Conservation (phyloP, 495 filamentous ascomycete genomes). For the Xylaria palmicola region DNA sequence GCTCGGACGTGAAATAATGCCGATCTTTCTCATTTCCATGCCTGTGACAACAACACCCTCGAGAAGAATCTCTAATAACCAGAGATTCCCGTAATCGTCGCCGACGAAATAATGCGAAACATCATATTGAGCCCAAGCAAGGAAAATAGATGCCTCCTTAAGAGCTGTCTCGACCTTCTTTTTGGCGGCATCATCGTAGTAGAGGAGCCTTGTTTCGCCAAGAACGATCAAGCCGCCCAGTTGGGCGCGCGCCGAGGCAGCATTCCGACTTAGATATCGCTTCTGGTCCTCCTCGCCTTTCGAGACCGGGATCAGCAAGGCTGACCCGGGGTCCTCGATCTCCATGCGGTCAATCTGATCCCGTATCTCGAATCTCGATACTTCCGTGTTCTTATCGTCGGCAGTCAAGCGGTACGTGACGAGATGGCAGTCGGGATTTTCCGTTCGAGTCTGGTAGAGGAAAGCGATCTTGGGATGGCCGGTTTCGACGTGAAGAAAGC, state of each 20-base stretch:
- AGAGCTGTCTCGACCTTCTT: conserved; percentile 58
- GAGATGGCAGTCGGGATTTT: conserved; percentile 59
- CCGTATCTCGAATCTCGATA: conserved; percentile 44
- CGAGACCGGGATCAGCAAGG: conserved; percentile 81
- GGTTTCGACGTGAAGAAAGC: conserved; percentile 73
- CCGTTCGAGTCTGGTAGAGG: conserved; percentile 73
- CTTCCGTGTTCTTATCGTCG: conserved; percentile 49
- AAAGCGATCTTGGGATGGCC: conserved; percentile 78
- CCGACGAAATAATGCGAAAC: conserved; percentile 78
- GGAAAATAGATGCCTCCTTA: conserved; percentile 74
- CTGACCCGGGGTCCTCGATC: conserved; percentile 70
- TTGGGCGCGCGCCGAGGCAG: conserved; percentile 45
- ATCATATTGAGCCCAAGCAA: conserved; percentile 84
- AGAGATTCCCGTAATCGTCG: conserved; percentile 84
- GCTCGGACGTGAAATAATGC: conserved; percentile 70
- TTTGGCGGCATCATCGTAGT: conserved; percentile 73
- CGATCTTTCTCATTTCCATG: conserved; percentile 60
- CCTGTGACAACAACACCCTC: conserved; percentile 54
- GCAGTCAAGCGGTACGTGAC: conserved; percentile 54
- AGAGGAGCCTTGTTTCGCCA: conserved; percentile 79
- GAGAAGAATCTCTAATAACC: conserved; percentile 72
- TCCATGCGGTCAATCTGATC: conserved; percentile 53
- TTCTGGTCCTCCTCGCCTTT: conserved; percentile 50
- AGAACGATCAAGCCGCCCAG: conserved; percentile 76
- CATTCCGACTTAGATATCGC: conserved; percentile 51